Evolutionary conservation across 805 yeast genomes (phyloP), one percentile per base, ranked within the genome.

Genomic region (Suhomyces sp.): DNA sequence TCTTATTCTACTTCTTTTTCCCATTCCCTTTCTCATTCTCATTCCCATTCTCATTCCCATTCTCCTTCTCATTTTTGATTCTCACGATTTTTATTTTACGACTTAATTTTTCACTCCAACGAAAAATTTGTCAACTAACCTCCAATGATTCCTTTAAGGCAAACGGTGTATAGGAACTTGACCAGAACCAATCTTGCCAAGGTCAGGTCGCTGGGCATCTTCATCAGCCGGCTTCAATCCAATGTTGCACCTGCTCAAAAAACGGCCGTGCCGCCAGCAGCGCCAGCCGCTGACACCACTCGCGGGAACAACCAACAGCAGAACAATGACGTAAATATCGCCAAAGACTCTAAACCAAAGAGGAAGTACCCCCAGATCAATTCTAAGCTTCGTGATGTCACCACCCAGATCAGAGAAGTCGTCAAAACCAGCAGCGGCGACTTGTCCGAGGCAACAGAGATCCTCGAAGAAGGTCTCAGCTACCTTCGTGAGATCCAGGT

Each of bases 391-490:
- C 58, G 60, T 15, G 77, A 73, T 51, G 69, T 75, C 35, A 54
- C 68, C 12, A 56, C 56, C 9, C 78, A 73, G 55, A 63, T 75
- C 44, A 49, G 53, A 8, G 51, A 53, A 4, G 61, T 73, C 1
- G 64, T 69, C 27, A 53, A 58, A 15, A 51, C 60, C 6, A 21
- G 57, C 5, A 46, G 50, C 13, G 39, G 44, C 9, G 65, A 62
- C 35, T 54, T 70, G 25, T 29, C 55, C 9, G 79, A 73, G 47
- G 57, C 69, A 15, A 51, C 65, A 22, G 74, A 68, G 29, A 73
- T 75, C 45, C 65, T 72, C 47, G 75, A 72, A 44, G 78, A 75
- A 55, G 78, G 78, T 2, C 57, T 73, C 27, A 53, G 67, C 24
- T 75, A 70, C 55, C 60, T 75, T 52, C 58, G 76, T 37, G 74